Evolutionary conservation across 176 grass and related monocot species (phyloP).

Genomic region (Rhipidocladum racemiflorum): DNA sequence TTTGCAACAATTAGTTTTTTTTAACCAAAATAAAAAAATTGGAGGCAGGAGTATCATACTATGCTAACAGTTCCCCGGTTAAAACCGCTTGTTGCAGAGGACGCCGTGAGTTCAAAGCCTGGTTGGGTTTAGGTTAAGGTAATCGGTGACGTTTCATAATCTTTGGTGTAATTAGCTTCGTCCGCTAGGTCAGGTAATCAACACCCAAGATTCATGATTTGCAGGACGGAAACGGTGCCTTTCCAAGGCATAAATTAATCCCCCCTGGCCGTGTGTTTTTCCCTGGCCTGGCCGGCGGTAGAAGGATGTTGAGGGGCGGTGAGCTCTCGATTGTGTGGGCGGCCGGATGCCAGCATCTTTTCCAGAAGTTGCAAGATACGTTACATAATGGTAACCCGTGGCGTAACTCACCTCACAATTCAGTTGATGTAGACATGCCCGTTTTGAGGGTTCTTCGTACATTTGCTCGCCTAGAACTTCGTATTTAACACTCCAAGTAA

Average conservation of each 20-base stretch:
- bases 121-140: not conserved
- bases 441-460: not conserved
- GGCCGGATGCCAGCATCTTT: conserved; percentile 42
- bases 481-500: not conserved
- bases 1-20: too few relatives aligned
- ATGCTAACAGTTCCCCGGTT: not conserved
- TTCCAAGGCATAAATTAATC: conserved; percentile 19
- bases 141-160: not conserved
- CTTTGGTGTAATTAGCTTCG: not conserved
- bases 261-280: conserved; percentile 39
- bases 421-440: conserved; percentile 24
- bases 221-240: not conserved
- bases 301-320: not conserved
- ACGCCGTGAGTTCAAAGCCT: not conserved
- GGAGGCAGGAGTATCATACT: not conserved
- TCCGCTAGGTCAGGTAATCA: conserved; percentile 4
- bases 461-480: not conserved
- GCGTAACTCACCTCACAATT: conserved; percentile 27
- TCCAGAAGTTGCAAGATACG: conserved; percentile 42
- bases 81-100: not conserved
- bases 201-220: not conserved
- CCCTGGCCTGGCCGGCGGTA: not conserved
- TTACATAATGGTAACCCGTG: conserved; percentile 26
- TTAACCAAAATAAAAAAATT: too few relatives aligned
- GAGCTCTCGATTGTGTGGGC: conserved; percentile 16